Conservation (phyloP, 2,329 filamentous ascomycete genomes). For the Neurospora sp. region DNA sequence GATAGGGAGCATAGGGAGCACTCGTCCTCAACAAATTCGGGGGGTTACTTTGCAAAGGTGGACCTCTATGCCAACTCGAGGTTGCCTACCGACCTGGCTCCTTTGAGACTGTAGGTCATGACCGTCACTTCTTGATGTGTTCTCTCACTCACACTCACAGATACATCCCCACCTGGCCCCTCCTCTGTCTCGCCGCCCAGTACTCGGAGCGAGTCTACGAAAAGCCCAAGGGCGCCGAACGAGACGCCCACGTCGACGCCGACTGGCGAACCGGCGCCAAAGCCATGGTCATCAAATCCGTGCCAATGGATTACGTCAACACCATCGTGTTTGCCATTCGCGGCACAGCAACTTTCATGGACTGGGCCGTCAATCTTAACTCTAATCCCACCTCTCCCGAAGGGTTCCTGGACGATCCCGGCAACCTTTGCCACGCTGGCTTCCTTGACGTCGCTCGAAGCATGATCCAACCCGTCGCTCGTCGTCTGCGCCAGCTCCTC, state of each 20-base stretch:
- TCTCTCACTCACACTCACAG: slow-evolving; percentile 27
- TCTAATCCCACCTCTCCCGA: slow-evolving; percentile 53
- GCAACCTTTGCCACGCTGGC: slow-evolving; percentile 71
- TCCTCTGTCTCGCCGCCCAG: slow-evolving; percentile 68
- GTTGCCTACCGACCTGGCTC: slow-evolving; percentile 56
- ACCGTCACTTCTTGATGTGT: background rate
- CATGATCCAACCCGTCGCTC: slow-evolving; percentile 65
- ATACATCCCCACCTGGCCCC: slow-evolving; percentile 64
- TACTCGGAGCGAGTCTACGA: slow-evolving; percentile 70
- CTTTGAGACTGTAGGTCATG: slow-evolving; percentile 51
- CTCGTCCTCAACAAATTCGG: slow-evolving; percentile 27
- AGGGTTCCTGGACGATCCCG: slow-evolving; percentile 66
- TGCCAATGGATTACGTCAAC: slow-evolving; percentile 67
- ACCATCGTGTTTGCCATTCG: slow-evolving; percentile 77
- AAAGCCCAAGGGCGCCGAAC: slow-evolving; percentile 50
- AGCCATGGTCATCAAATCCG: slow-evolving; percentile 74
- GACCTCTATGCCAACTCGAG: slow-evolving; percentile 70
- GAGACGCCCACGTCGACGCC: slow-evolving; percentile 58
- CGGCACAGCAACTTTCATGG: slow-evolving; percentile 69
- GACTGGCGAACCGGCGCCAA: slow-evolving; percentile 69
- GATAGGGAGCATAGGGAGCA: slow-evolving; percentile 25
- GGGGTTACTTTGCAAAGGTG: slow-evolving; percentile 63
- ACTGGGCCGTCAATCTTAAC: slow-evolving; percentile 79
- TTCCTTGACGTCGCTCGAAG: slow-evolving; percentile 67
- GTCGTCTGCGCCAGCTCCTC: slow-evolving; percentile 57